Percentiles rank a stretch among this genome's conserved stretches.
These are phyloP conservation scores for Candida ipomoeae DNA, from an alignment of 805 yeast species.

Conservation along the genomic window DNA sequence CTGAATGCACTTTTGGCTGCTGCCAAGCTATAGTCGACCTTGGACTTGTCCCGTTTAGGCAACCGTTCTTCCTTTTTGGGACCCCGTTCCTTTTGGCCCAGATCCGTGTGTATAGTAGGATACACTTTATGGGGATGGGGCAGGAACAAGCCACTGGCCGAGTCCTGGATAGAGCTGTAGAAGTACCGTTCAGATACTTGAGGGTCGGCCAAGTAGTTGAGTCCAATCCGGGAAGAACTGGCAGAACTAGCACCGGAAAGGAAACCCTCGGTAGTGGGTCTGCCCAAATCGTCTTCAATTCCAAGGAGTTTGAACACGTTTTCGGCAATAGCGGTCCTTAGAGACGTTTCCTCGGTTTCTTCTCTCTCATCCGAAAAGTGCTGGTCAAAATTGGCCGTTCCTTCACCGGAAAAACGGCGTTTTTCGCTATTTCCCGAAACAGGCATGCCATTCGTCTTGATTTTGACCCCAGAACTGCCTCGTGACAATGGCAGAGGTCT, in stretches of 20 bases:
- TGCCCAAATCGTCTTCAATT: slow-evolving; percentile 35
- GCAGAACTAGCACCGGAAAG: slow-evolving; percentile 15
- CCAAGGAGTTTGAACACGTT: slow-evolving; percentile 69
- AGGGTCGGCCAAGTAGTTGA: slow-evolving; percentile 20
- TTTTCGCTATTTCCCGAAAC: neutral
- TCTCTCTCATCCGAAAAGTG: slow-evolving; percentile 54
- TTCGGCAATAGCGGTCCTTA: slow-evolving; percentile 64
- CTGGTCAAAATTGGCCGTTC: slow-evolving; percentile 1
- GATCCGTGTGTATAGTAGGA: slow-evolving; percentile 25
- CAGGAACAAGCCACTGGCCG: neutral
- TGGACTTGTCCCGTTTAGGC: neutral
- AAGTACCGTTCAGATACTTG: slow-evolving; percentile 12
- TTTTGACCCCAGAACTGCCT: neutral
- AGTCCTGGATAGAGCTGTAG: slow-evolving; percentile 20
- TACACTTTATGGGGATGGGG: slow-evolving; percentile 23
- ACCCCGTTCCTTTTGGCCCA: neutral
- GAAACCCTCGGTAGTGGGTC: neutral
- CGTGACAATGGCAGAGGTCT: neutral
- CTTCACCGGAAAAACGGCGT: neutral
- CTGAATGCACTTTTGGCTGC: slow-evolving; percentile 56
- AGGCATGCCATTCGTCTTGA: neutral
- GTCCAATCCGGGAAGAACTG: slow-evolving; percentile 29
- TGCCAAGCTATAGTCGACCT: slow-evolving; percentile 37
- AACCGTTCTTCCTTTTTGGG: neutral
- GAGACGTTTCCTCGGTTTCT: slow-evolving; percentile 65